These are phyloP conservation scores for Aciculoconidium aculeatum DNA, from an alignment of 805 yeast genomes.

Conservation along the genomic window DNA sequence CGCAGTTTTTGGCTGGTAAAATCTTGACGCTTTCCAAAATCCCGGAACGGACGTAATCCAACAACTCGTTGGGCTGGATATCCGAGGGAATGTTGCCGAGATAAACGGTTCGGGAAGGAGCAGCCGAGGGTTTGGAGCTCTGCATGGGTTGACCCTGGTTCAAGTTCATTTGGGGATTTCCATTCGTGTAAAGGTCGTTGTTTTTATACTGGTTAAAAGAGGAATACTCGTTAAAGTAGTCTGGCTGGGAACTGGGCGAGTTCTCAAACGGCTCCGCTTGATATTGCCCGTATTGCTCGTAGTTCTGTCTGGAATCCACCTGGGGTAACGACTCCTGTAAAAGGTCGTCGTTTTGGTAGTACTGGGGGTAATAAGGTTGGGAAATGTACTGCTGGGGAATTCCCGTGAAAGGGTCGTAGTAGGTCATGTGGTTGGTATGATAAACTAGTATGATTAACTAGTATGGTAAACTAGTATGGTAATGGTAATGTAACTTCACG, in stretches of 20 bases:
- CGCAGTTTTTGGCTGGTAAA: constrained; percentile 82
- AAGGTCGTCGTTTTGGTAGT: constrained; percentile 13
- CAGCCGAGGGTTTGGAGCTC: constrained; percentile 19
- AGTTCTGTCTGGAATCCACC: constrained; percentile 13
- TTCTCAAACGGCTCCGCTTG: constrained; percentile 11
- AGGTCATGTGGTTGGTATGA: no score
- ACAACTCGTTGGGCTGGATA: constrained; percentile 70
- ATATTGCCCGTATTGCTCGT: constrained; percentile 17
- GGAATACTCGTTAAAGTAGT: not conserved
- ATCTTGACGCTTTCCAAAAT: constrained; percentile 74
- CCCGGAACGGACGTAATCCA: constrained; percentile 90
- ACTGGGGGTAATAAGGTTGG: constrained; percentile 32
- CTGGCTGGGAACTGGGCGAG: constrained; percentile 2
- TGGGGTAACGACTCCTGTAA: no score
- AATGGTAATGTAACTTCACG: no score
- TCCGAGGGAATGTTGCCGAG: constrained; percentile 85
- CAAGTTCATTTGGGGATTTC: constrained; percentile 5
- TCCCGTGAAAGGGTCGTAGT: constrained; percentile 37
- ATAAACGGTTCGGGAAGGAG: constrained; percentile 82
- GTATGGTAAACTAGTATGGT: no score
- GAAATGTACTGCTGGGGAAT: constrained; percentile 32
- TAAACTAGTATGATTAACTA: no score
- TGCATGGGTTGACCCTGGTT: constrained; percentile 6
- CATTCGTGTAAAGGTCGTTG: not conserved
- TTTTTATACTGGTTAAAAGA: no score